Base-by-base conservation (phyloP, 805 yeast species). In the Gaillardinia entomophila region DNA sequence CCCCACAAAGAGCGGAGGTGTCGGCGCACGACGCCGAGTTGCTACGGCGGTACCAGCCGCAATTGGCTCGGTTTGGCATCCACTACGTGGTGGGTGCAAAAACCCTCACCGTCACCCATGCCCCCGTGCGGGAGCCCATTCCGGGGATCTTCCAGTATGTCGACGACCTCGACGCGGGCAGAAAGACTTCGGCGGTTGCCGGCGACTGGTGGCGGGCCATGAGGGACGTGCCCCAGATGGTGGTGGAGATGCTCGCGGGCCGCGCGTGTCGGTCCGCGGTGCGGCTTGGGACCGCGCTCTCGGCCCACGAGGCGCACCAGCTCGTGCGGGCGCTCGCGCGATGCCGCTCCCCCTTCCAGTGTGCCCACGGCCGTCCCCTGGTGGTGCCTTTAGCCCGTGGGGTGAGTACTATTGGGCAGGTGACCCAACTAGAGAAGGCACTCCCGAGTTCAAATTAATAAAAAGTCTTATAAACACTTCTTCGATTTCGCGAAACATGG, bases 301-400 rank as follows among this genome's bases (percentile, higher is more conserved):
- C 63, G 0, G 35, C 26, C 2, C 37, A 32, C 0, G 72, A 78
- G 32, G 79, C 85, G 55, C 37, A 42, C 4, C 27, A 49, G 1
- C 44, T 84, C 15, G 43, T 85, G 0, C 22, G 30, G 1, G 39
- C 55, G 1, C 59, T 86, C 18, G 41, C 62, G 0, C 15, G 33
- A 3, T 84, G 95, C 46, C 45, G 56, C 11, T 53, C 66, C 13
- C 94, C 95, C 0, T 81, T 83, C 42, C 77, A 72, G 34, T 87
- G 95, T 62, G 95, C 95, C 0, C 95, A 86, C 52, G 95, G 95
- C 0, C 56, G 95, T 35, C 94, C 95, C 0, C 73, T 87, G 0
- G 51, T 81, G 10, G 69, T 76, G 1, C 45, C 20, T 28, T 38
- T 23, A 41, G 30, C 3, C 45, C 45, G 18, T 28, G 34, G 17